A percentile compares a stretch with the other conserved stretches of the same genome.
These are phyloP conservation scores for Ulota crispa DNA, from an alignment of 225 moss, liverwort and hornwort genomes.

Conservation along the genomic window DNA sequence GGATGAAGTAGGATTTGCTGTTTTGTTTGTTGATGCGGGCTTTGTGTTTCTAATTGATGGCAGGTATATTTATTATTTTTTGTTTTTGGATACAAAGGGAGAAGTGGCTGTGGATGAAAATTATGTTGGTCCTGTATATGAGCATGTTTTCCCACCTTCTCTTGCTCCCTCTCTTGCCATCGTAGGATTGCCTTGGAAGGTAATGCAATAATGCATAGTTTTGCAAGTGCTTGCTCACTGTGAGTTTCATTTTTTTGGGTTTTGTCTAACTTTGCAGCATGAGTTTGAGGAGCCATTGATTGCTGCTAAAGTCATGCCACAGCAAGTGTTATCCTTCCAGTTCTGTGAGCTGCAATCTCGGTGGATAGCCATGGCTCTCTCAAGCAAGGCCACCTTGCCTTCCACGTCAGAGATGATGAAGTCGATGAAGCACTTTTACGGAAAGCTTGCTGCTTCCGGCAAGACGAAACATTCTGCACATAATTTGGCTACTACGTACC, in stretches of 20 bases:
- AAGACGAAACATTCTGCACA: conserved; percentile 57
- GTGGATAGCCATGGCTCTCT: conserved; percentile 85
- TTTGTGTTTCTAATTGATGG: conserved; percentile 4
- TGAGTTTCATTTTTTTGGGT: not conserved
- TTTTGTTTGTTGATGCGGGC: conserved; percentile 4
- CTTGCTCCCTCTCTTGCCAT: conserved; percentile 79
- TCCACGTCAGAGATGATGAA: conserved; percentile 59
- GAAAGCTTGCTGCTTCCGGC: conserved; percentile 48
- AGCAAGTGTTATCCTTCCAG: conserved; percentile 62
- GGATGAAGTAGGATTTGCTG: not conserved
- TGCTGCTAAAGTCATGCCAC: not conserved
- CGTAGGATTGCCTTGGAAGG: conserved; percentile 81
- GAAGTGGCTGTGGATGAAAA: conserved; percentile 67
- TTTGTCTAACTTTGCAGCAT: not conserved
- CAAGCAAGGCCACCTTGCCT: conserved; percentile 58
- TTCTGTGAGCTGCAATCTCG: conserved; percentile 76
- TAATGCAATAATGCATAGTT: conserved; percentile 39
- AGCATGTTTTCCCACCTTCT: conserved; percentile 83
- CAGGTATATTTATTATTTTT: conserved; percentile 73
- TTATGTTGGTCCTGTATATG: conserved; percentile 74
- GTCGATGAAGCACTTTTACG: conserved; percentile 48
- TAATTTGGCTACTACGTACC: not conserved
- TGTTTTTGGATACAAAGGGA: conserved; percentile 74
- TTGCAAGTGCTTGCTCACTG: not conserved
- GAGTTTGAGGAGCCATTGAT: not conserved